phyloP scores from a whole-genome alignment of 2,329 filamentous ascomycete genomes.

The Aureobasidium musti region DNA sequence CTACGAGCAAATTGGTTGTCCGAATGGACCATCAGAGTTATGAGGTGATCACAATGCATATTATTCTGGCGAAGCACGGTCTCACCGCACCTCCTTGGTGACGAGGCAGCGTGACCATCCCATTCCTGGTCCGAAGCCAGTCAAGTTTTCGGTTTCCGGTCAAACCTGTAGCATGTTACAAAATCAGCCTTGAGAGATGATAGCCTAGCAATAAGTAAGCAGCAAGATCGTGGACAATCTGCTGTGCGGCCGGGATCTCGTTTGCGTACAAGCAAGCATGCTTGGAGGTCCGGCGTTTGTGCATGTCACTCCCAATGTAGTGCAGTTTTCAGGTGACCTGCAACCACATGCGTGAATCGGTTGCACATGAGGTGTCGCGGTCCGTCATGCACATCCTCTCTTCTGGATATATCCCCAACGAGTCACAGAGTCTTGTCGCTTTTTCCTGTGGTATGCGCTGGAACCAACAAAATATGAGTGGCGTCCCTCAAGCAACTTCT shows the following conservation, averaged over 20 bases:
- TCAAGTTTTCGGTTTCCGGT: background rate
- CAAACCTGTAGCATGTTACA: slow-evolving; percentile 24
- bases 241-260: slow-evolving; percentile 17
- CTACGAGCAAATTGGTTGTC: slow-evolving; percentile 16
- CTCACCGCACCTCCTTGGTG: slow-evolving; percentile 22
- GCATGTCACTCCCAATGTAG: slow-evolving; percentile 25
- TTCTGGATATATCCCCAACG: background rate
- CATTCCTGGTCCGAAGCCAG: slow-evolving; percentile 12
- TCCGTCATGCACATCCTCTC: slow-evolving; percentile 8
- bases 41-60: slow-evolving; percentile 24
- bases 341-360: slow-evolving; percentile 13
- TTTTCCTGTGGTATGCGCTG: background rate
- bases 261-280: slow-evolving; percentile 20
- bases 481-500: background rate
- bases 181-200: slow-evolving; percentile 8
- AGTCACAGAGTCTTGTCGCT: background rate
- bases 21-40: slow-evolving; percentile 9
- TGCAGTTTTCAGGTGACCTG: slow-evolving; percentile 9
- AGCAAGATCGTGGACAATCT: slow-evolving; percentile 18
- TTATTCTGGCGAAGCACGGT: slow-evolving; percentile 18
- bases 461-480: slow-evolving; percentile 3
- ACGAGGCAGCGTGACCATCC: slow-evolving; percentile 25
- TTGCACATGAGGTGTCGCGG: slow-evolving; percentile 8
- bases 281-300: slow-evolving; percentile 6
- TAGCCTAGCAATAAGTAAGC: slow-evolving; percentile 16